Evolutionary conservation across 768 basidiomycete species (phyloP).

Genomic region (Agaricus blazei): DNA sequence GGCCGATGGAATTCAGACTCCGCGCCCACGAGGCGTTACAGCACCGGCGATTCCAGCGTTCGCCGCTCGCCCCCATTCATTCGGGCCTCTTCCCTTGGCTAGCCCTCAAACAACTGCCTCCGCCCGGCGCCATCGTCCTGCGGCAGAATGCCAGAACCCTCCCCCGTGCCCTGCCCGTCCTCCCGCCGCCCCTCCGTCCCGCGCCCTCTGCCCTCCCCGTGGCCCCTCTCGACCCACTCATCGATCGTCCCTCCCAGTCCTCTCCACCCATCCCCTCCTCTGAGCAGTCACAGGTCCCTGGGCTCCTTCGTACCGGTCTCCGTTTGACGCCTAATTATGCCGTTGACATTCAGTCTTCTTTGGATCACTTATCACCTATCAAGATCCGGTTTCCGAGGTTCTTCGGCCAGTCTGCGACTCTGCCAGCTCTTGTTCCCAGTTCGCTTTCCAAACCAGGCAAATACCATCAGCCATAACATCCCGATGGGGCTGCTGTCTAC

Average conservation of each 20-base stretch:
- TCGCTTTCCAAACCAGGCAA: slow-evolving; percentile 7
- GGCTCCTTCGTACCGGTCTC: slow-evolving; percentile 21
- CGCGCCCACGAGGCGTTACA: slow-evolving; percentile 20
- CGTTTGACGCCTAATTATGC: slow-evolving; percentile 17
- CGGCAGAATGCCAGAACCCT: background rate
- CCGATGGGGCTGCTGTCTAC: slow-evolving; percentile 18
- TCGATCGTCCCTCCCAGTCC: background rate
- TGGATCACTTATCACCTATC: slow-evolving; percentile 29
- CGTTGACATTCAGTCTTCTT: slow-evolving; percentile 19
- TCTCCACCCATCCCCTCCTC: too few relatives aligned
- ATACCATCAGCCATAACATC: slow-evolving; percentile 11
- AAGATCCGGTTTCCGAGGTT: slow-evolving; percentile 41
- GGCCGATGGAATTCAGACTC: slow-evolving; percentile 12
- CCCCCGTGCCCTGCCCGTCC: background rate
- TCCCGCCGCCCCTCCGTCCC: slow-evolving; percentile 4
- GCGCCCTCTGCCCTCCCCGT: background rate
- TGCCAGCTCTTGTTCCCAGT: slow-evolving; percentile 18
- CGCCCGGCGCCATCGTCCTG: slow-evolving; percentile 12
- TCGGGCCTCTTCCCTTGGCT: background rate
- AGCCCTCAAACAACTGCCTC: background rate
- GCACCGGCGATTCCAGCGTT: slow-evolving; percentile 8
- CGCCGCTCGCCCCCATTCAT: slow-evolving; percentile 3
- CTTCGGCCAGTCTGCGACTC: slow-evolving; percentile 26
- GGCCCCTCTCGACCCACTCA: background rate
- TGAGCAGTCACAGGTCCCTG: background rate